Base-by-base conservation (phyloP, 805 yeast species). In the Metschnikowia baotianmanensis region DNA sequence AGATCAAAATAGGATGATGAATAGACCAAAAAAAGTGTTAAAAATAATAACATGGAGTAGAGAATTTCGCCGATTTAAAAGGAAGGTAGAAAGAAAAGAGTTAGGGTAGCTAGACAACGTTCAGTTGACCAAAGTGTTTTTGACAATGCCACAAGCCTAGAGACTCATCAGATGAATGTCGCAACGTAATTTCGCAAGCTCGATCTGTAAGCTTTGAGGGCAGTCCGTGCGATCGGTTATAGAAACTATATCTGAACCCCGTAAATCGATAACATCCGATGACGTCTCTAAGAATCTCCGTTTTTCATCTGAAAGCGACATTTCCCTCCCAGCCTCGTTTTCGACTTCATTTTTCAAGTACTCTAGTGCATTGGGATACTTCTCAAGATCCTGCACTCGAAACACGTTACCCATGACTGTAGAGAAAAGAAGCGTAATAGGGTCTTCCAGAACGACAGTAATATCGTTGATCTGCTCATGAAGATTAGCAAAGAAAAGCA, bases 381-480 rank as follows among this genome's bases (percentile, higher is more conserved):
- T 21, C 17, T 5, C 22, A 10, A 40, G 6, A 11, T 44, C 44
- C 22, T 27, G 38, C n/a, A 42, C 35, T 12, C 35, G 24, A 18
- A 32, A 45, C n/a, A 50, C 35, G 10, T 45, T 38, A 5, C 53
- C 53, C 18, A 34, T 38, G 2, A 43, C 38, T 2, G 53, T 47
- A 5, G 50, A 48, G 15, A 50, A 35, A 13, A 50, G 34, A 5
- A 45, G 8, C 10, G 27, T 13, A 4, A 46, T 15, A 5, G 51
- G 51, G 4, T 19, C 24, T 18, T 46, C 47, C 37, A 20, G 38
- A 8, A 34, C 10, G 13, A 47, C 29, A 24, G 36, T 37, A 8
- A 63, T 48, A 2, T 46, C 38, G 45, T 65, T 66, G 34, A 65
- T 53, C 22, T 56, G 62, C 25, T 60, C 63, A 6, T 61, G 62